These are phyloP conservation scores for Ogataea hybrid DNA, from an alignment of 1,139 yeast genomes.

Conservation along the genomic window DNA sequence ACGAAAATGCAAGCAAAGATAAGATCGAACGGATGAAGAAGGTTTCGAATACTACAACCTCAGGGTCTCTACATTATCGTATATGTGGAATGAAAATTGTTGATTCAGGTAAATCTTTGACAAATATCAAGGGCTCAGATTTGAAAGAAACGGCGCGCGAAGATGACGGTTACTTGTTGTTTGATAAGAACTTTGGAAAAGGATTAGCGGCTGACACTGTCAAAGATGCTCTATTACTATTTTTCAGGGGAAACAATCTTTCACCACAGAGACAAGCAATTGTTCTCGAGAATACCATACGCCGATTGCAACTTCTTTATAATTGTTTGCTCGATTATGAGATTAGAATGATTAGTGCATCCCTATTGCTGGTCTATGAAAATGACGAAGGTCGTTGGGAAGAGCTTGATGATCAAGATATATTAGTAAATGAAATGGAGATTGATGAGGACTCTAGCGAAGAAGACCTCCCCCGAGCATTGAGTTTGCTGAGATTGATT, in stretches of 20 bases:
- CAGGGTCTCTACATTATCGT: conserved; percentile 71
- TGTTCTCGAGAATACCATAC: conserved; percentile 44
- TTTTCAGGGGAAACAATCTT: conserved; percentile 42
- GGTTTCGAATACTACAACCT: conserved; percentile 73
- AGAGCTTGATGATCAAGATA: conserved; percentile 31
- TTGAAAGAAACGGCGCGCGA: conserved; percentile 25
- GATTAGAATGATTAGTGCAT: conserved; percentile 68
- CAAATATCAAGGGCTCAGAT: conserved; percentile 22
- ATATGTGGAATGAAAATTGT: conserved; percentile 84
- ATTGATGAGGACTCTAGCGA: conserved; percentile 34
- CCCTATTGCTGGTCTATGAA: conserved; percentile 74
- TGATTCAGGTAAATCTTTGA: conserved; percentile 12
- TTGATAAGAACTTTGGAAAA: conserved; percentile 74
- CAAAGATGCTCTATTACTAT: conserved; percentile 48
- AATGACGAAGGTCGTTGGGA: conserved; percentile 56
- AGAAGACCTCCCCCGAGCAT: conserved; percentile 17
- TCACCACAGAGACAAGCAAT: conserved; percentile 32
- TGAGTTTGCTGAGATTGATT: conserved; percentile 63
- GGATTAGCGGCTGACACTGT: conserved; percentile 45
- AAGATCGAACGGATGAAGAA: conserved; percentile 58
- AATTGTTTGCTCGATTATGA: conserved; percentile 63
- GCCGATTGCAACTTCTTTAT: conserved; percentile 61
- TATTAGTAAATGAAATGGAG: conserved; percentile 40
- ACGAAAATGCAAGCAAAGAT: conserved; percentile 53
- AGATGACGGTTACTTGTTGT: conserved; percentile 40